Percentiles rank a stretch among this genome's conserved stretches.
Conservation (phyloP, 1,284 basidiomycete species). For the Fomitopsis betulina region DNA sequence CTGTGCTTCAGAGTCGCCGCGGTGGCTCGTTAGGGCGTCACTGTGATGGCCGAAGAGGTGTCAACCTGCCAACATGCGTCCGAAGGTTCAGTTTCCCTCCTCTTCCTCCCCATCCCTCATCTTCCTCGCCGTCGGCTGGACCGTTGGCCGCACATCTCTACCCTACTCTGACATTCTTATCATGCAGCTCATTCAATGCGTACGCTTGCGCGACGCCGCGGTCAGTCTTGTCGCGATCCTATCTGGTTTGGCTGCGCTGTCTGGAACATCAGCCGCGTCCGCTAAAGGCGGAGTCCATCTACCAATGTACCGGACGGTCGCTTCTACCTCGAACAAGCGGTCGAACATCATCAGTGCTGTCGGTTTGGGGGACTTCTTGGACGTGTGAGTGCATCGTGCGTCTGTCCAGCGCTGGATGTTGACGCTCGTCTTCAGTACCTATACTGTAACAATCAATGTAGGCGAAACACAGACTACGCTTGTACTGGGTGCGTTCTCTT, state of each 20-base stretch:
- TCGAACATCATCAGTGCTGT: constrained; percentile 10
- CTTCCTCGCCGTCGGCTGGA: neutral
- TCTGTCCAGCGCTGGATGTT: neutral
- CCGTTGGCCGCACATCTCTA: neutral
- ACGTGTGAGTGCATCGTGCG: constrained; percentile 19
- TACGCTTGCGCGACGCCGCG: neutral
- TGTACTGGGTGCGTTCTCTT: constrained; percentile 21
- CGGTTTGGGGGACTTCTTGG: constrained; percentile 26
- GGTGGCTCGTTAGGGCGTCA: neutral
- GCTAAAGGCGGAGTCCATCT: neutral
- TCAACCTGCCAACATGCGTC: neutral
- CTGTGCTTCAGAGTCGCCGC: neutral
- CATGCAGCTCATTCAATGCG: neutral
- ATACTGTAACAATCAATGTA: constrained; percentile 27
- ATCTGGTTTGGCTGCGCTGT: neutral
- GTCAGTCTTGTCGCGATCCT: neutral
- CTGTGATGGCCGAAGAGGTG: neutral
- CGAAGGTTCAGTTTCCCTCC: neutral
- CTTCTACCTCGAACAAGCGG: constrained; percentile 7
- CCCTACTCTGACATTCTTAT: neutral
- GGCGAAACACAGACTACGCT: constrained; percentile 24
- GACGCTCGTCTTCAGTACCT: constrained; percentile 20
- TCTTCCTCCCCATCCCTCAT: neutral
- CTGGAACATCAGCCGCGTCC: neutral
- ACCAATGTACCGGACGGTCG: constrained; percentile 1